Conservation (phyloP, 352 stramenopile species). For the Globisporangium solare region DNA sequence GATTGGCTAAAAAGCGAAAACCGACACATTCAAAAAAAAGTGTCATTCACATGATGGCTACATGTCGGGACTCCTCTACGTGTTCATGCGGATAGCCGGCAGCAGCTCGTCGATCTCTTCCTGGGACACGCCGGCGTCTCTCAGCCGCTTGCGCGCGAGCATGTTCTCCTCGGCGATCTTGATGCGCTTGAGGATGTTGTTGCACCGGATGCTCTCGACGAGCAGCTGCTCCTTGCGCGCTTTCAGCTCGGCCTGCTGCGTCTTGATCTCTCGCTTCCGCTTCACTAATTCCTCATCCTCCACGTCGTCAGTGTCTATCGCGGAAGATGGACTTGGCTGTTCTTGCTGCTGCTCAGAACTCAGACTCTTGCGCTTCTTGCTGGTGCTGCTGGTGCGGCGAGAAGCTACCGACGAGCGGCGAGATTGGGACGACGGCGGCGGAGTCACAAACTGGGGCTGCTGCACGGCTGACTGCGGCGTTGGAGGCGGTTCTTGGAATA, state of each 20-base stretch:
- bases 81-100: constrained; percentile 7
- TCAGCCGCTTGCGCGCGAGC: constrained; percentile 35
- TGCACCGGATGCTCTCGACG: constrained; percentile 11
- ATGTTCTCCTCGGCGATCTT: constrained; percentile 16
- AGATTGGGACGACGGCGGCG: no score
- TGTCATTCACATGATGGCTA: no score
- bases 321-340: no score
- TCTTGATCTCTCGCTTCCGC: neutral
- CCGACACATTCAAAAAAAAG: neutral
- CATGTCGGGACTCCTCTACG: no score
- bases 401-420: no score
- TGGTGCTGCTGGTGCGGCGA: no score
- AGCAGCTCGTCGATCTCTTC: constrained; percentile 14
- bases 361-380: no score
- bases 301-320: no score
- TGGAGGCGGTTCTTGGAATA: no score
- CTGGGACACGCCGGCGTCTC: constrained; percentile 25
- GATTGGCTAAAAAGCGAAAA: neutral
- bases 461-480: no score
- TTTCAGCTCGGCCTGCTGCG: neutral
- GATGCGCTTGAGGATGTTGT: constrained; percentile 17
- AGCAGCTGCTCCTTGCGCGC: constrained; percentile 9
- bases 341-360: no score
- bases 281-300: neutral
- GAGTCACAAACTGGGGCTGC: no score